phyloP scores from a whole-genome alignment of 306 rosid genomes.

The Biancaea sappan region DNA sequence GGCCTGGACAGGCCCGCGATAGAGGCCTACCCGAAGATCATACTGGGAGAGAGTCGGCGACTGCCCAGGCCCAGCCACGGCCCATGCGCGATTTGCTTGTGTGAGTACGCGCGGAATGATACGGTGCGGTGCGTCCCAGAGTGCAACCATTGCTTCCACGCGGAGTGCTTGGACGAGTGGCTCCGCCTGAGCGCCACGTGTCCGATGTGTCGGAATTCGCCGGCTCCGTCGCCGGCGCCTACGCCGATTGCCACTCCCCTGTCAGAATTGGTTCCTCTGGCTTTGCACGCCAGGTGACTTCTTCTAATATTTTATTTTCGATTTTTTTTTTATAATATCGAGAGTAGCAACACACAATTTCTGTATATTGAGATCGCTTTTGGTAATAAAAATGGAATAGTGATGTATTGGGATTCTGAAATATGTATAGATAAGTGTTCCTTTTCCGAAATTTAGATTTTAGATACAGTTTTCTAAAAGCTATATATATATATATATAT shows the following conservation, averaged over 20 bases:
- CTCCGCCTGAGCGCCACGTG: conserved; percentile 61
- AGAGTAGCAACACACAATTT: background rate
- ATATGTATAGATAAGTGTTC: background rate
- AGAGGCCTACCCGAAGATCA: conserved; percentile 54
- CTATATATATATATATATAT: background rate
- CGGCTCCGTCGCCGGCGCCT: conserved; percentile 49
- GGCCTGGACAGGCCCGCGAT: conserved; percentile 58
- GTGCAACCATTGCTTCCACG: conserved; percentile 68
- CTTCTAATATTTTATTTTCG: background rate
- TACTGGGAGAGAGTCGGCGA: conserved; percentile 56
- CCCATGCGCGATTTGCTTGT: conserved; percentile 60
- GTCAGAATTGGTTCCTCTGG: conserved; percentile 60
- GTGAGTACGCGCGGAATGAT: conserved; percentile 55
- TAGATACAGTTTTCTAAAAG: too few relatives aligned
- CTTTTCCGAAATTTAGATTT: too few relatives aligned
- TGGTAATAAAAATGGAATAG: background rate
- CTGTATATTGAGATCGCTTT: background rate
- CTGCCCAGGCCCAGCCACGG: conserved; percentile 53
- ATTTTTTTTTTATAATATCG: background rate
- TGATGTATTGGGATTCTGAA: background rate
- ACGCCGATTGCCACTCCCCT: conserved; percentile 35
- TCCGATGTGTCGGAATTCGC: conserved; percentile 69
- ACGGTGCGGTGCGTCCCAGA: conserved; percentile 58
- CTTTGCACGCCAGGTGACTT: conserved; percentile 60
- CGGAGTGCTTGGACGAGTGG: conserved; percentile 63